These are phyloP conservation scores for Madurella mycetomatis DNA, from an alignment of 2,329 filamentous ascomycete genomes.

Conservation along the genomic window DNA sequence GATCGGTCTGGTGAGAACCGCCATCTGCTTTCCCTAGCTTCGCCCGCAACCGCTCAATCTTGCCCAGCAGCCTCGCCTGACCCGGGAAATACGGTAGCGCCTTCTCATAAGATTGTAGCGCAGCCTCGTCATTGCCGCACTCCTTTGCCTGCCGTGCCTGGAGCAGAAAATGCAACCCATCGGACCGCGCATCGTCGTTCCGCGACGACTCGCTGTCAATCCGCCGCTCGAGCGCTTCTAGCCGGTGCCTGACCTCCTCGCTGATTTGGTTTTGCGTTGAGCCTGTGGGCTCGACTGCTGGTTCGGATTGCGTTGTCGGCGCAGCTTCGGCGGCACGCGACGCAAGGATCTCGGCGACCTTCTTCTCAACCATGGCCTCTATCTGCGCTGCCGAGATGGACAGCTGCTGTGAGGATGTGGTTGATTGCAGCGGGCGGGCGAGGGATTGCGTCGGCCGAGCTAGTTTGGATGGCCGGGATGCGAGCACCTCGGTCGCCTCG, in stretches of 20 bases:
- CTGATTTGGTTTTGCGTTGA: conserved; percentile 48
- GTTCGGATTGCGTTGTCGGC: conserved; percentile 30
- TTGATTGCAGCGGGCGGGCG: conserved; percentile 38
- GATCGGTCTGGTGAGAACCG: neutral
- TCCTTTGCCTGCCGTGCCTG: conserved; percentile 90
- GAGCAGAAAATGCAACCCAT: conserved; percentile 80
- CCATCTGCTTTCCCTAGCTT: conserved; percentile 39
- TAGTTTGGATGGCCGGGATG: conserved; percentile 42
- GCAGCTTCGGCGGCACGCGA: conserved; percentile 54
- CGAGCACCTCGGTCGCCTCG: conserved; percentile 28
- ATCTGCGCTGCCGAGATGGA: conserved; percentile 69
- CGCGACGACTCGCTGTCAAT: conserved; percentile 59
- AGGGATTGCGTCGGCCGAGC: conserved; percentile 29
- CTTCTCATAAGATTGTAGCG: conserved; percentile 79
- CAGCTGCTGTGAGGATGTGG: conserved; percentile 26
- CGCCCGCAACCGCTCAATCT: conserved; percentile 60
- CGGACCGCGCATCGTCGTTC: conserved; percentile 51
- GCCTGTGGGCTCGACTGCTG: conserved; percentile 25
- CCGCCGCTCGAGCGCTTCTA: conserved; percentile 82
- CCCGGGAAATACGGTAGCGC: conserved; percentile 81
- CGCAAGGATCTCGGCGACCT: conserved; percentile 83
- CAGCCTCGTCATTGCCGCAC: conserved; percentile 70
- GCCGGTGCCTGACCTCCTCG: conserved; percentile 71
- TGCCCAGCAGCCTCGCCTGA: conserved; percentile 70
- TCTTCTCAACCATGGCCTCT: conserved; percentile 87